These are phyloP conservation scores for Sphaerulina vaccinii DNA, from an alignment of 2,329 filamentous ascomycete genomes.

Conservation along the genomic window DNA sequence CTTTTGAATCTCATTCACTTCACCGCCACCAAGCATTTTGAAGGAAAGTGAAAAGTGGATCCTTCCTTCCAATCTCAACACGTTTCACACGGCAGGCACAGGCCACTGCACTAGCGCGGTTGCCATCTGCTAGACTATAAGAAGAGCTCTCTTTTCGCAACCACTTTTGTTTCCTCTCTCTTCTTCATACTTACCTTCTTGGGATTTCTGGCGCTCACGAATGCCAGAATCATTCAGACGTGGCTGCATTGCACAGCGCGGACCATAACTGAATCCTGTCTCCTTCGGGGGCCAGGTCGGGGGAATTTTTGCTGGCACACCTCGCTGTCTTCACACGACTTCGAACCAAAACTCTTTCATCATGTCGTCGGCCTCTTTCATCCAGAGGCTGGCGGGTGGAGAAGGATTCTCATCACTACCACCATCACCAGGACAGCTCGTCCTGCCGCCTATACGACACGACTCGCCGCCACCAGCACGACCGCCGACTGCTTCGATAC, in stretches of 20 bases:
- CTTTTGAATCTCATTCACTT: no score
- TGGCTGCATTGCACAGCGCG: slow-evolving; percentile 1
- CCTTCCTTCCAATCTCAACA: no score
- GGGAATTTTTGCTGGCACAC: slow-evolving; percentile 1
- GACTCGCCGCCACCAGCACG: neutral
- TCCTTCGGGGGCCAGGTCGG: neutral
- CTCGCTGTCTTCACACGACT: neutral
- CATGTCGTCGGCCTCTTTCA: neutral
- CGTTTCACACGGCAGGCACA: no score
- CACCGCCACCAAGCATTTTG: no score
- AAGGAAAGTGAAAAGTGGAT: no score
- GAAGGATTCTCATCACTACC: neutral
- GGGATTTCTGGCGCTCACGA: neutral
- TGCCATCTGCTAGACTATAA: no score
- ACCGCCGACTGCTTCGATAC: neutral
- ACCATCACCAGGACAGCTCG: no score
- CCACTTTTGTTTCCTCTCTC: no score
- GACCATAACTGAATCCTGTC: neutral
- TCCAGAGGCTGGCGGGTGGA: neutral
- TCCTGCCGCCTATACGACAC: no score
- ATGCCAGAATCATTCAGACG: neutral
- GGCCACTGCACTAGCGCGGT: no score
- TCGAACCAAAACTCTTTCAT: neutral
- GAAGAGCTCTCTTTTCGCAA: no score
- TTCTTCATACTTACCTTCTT: slow-evolving; percentile 1